A percentile compares a stretch with the other conserved stretches of the same genome.
phyloP scores from a whole-genome alignment of 2,329 filamentous ascomycete genomes.

The Trichophyton mentagrophytes region DNA sequence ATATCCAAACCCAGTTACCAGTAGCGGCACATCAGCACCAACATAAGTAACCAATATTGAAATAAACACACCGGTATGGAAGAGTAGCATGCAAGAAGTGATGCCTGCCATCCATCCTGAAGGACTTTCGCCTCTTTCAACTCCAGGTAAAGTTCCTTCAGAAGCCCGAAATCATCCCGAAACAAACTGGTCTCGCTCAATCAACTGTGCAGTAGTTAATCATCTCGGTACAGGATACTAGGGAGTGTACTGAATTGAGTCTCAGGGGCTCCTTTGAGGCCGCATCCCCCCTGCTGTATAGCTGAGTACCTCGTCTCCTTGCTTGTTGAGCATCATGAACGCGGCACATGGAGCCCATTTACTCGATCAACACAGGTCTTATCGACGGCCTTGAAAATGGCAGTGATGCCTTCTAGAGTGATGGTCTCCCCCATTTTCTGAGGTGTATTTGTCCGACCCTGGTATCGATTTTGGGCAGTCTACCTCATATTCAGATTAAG shows the following conservation, averaged over 20 bases:
- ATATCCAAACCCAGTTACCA: neutral
- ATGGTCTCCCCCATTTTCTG: constrained; percentile 8
- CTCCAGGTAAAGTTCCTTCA: constrained; percentile 33
- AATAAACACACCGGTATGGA: constrained; percentile 30
- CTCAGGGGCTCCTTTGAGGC: constrained; percentile 40
- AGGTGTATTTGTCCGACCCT: neutral
- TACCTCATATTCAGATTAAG: neutral
- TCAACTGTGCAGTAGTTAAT: constrained; percentile 29
- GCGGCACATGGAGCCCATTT: constrained; percentile 33
- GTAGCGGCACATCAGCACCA: neutral
- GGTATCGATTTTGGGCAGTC: neutral
- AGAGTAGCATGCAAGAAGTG: constrained; percentile 47
- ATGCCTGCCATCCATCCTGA: constrained; percentile 32
- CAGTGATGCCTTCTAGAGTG: constrained; percentile 5
- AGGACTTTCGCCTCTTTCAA: constrained; percentile 33
- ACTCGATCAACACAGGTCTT: constrained; percentile 22
- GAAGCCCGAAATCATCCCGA: constrained; percentile 30
- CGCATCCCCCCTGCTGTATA: constrained; percentile 37
- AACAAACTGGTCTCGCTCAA: constrained; percentile 33
- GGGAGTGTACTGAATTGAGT: constrained; percentile 48
- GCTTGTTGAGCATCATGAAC: constrained; percentile 37
- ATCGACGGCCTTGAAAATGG: constrained; percentile 8
- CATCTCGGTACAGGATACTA: constrained; percentile 41
- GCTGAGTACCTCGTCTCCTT: constrained; percentile 37
- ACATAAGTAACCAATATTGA: neutral